A percentile compares a stretch with the other conserved stretches of the same genome.
These are phyloP conservation scores for Colletotrichum orchidophilum DNA, from an alignment of 2,329 filamentous ascomycete species.

Conservation along the genomic window DNA sequence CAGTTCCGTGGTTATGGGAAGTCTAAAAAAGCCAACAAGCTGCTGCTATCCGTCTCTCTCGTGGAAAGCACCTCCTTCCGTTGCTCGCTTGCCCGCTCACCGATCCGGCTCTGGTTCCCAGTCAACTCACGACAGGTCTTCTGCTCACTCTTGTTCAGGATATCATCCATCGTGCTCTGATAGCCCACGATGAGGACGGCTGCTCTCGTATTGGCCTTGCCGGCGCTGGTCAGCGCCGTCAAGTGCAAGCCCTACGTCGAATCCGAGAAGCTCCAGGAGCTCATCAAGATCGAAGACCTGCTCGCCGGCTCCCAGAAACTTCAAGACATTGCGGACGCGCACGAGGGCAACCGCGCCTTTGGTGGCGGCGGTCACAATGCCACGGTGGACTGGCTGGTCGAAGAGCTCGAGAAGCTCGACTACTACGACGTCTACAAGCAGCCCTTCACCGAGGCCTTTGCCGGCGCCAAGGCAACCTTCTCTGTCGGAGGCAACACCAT, in stretches of 20 bases:
- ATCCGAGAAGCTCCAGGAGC: slow-evolving; percentile 49
- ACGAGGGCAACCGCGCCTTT: slow-evolving; percentile 54
- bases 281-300: slow-evolving; percentile 51
- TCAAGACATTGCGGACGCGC: slow-evolving; percentile 53
- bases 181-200: slow-evolving; percentile 32
- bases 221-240: slow-evolving; percentile 36
- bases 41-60: neutral
- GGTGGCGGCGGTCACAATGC: slow-evolving; percentile 55
- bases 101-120: neutral
- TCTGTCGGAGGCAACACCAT: slow-evolving; percentile 41
- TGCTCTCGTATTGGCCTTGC: slow-evolving; percentile 39
- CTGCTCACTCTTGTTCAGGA: neutral
- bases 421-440: slow-evolving; percentile 57
- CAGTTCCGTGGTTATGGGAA: neutral
- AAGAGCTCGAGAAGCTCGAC: slow-evolving; percentile 47
- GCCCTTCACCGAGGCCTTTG: slow-evolving; percentile 52
- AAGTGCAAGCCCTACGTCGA: slow-evolving; percentile 46
- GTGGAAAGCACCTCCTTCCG: neutral
- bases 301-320: slow-evolving; percentile 55
- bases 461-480: slow-evolving; percentile 43
- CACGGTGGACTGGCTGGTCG: slow-evolving; percentile 55
- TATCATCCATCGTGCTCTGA: neutral
- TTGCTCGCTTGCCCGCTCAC: neutral
- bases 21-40: neutral
- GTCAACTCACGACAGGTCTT: neutral